Percentiles rank a stretch among this genome's conserved stretches.
These are phyloP conservation scores for Claviceps humidiphila DNA, from an alignment of 2,329 filamentous ascomycete genomes.

Conservation along the genomic window DNA sequence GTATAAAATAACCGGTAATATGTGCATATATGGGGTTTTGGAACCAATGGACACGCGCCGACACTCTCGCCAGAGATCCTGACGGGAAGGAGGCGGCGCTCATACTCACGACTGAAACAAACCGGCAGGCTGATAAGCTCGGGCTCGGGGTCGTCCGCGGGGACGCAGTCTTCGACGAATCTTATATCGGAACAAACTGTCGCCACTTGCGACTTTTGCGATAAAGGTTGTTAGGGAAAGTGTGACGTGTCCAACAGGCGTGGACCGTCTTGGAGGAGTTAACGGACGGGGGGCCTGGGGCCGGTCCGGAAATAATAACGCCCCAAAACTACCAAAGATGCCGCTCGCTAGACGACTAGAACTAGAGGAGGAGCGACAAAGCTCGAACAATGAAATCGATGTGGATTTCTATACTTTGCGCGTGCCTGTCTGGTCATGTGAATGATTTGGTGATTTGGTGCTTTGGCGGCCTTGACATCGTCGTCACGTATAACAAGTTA, in stretches of 20 bases:
- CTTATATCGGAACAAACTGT: neutral
- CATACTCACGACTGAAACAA: constrained; percentile 6
- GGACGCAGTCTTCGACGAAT: neutral
- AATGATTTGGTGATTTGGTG: no score
- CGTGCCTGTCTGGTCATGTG: no score
- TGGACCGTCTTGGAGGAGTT: constrained; percentile 2
- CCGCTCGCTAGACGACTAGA: constrained; percentile 25
- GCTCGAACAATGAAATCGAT: constrained; percentile 7
- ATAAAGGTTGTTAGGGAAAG: neutral
- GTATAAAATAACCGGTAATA: constrained; percentile 26
- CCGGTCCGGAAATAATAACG: constrained; percentile 4
- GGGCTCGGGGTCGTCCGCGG: constrained; percentile 1
- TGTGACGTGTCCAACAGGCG: neutral
- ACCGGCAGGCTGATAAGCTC: neutral
- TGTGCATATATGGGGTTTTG: constrained; percentile 17
- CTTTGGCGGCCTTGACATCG: no score
- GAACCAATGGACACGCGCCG: constrained; percentile 14
- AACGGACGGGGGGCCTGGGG: constrained; percentile 6
- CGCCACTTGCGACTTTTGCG: neutral
- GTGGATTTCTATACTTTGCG: no score
- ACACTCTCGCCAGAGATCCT: constrained; percentile 20
- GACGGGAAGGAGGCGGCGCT: constrained; percentile 11
- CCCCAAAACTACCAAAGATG: constrained; percentile 21
- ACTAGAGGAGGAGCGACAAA: constrained; percentile 13
- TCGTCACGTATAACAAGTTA: no score